Base-by-base conservation (phyloP, 371 early-diverging fungal species). In the Amoeboaphelidium protococcarum region DNA sequence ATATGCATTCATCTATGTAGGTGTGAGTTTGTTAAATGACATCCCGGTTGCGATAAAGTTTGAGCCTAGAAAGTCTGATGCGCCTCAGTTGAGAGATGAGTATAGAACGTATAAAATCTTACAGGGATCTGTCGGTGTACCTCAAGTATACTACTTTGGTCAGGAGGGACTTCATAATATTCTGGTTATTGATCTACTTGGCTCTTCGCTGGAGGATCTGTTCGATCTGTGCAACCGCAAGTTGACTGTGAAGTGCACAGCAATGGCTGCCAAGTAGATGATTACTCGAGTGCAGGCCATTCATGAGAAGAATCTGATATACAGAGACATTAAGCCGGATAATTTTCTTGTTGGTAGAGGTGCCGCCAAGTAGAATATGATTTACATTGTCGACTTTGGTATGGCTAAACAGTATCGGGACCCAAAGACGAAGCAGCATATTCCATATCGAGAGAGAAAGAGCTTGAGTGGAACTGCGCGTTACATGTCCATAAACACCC, bases 241-340 rank as follows among this genome's bases (percentile, higher is more conserved):
- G 55, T 88, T 98, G 53, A 65, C 77, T 23, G 64, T 83, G 47
- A 90, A 95, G 60, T 94, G 96, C 0, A 81, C 86, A 1, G 82
- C 87, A 49, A 86, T 92, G 84, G 64, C 89, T 37, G 98, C 94
- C 24, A 89, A 91, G 58, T 83, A 84, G 62, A 92, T 98, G 89
- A 64, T 98, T 26, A 71, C 69, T 23, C 72, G 84, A 45, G 78
- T 96, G 23, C 95, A 97, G 67, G 72, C 76, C 16, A 76, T 98
- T 45, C 99, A 99, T 60, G 88, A 91, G 54, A 76, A 80, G 61
- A 85, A 88, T 58, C 64, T 91, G 53, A 83, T 99, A 45, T 98
- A 99, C 62, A 74, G 98, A 49, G 99, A 99, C 62, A 95, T 99
- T 55, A 99, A 99, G 61, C 99, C 99, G 22, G 99, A 98, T 63